These are phyloP conservation scores for Wakefieldia striispora DNA, from an alignment of 768 basidiomycete genomes.

Conservation along the genomic window DNA sequence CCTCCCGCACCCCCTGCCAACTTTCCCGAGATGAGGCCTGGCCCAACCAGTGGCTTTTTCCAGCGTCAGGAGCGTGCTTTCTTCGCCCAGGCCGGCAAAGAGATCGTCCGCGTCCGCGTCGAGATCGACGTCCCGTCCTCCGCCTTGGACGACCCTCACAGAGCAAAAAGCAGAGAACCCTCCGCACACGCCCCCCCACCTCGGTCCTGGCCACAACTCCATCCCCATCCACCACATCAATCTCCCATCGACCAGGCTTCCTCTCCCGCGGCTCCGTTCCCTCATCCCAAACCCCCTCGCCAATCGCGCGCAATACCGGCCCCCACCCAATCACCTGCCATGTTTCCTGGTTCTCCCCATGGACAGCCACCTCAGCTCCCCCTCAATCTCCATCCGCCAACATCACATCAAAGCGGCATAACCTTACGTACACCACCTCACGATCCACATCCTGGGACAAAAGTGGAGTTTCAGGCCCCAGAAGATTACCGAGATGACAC, in stretches of 20 bases:
- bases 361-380: constrained; percentile 34
- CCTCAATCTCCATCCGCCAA: constrained; percentile 31
- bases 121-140: constrained; percentile 55
- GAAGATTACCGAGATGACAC: constrained; percentile 56
- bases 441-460: constrained; percentile 36
- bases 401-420: constrained; percentile 23
- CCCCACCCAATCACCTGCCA: constrained; percentile 27
- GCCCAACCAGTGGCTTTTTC: constrained; percentile 72
- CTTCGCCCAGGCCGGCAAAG: constrained; percentile 75
- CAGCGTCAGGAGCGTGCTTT: constrained; percentile 76
- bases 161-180: constrained; percentile 27
- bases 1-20: constrained; percentile 64
- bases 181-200: constrained; percentile 22
- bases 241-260: constrained; percentile 24
- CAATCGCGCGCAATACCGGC: constrained; percentile 23
- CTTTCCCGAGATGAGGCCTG: constrained; percentile 53
- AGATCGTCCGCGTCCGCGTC: constrained; percentile 72
- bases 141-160: constrained; percentile 16
- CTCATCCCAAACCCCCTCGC: constrained; percentile 34
- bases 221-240: constrained; percentile 29
- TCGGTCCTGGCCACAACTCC: constrained; percentile 33
- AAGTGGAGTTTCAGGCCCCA: constrained; percentile 30
- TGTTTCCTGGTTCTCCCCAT: constrained; percentile 31
- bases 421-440: constrained; percentile 49
- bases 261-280: constrained; percentile 33